Conservation (phyloP, 805 yeast species). For the Pichia thaimueangensis region DNA sequence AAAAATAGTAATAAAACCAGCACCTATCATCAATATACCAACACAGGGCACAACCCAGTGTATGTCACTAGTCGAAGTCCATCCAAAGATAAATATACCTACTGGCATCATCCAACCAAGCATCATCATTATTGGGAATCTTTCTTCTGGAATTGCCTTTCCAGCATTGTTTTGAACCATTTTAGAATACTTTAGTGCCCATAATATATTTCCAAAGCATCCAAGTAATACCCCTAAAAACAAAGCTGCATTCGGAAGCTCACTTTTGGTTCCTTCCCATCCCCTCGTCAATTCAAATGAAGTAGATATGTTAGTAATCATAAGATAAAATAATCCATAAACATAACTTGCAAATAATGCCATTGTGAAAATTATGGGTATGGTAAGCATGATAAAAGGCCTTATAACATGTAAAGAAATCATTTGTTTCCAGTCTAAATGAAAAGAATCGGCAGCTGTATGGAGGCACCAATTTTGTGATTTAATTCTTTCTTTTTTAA, state of each 20-base stretch:
- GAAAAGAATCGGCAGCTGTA: conserved; percentile 24
- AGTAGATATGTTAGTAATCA: conserved; percentile 39
- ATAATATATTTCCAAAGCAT: conserved; percentile 30
- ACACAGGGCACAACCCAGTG: conserved; percentile 52
- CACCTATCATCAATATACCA: conserved; percentile 56
- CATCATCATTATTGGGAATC: conserved; percentile 48
- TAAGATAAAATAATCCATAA: conserved; percentile 41
- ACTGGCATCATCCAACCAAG: conserved; percentile 48
- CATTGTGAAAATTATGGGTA: conserved; percentile 37
- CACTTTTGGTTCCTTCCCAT: conserved; percentile 28
- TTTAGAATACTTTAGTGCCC: conserved; percentile 15
- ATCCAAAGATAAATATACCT: conserved; percentile 60
- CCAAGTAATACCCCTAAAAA: conserved; percentile 34
- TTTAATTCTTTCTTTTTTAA: conserved; percentile 22
- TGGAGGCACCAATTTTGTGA: conserved; percentile 29
- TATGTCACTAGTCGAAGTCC: conserved; percentile 42
- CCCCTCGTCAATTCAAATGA: conserved; percentile 28
- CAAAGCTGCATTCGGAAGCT: conserved; percentile 33
- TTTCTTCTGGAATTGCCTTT: conserved; percentile 51
- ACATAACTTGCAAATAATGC: conserved; percentile 44
- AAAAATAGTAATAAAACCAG: conserved; percentile 56
- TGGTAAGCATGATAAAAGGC: conserved; percentile 35
- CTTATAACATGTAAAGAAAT: conserved; percentile 29
- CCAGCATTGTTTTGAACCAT: conserved; percentile 30
- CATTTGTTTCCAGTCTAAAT: conserved; percentile 19